Evolutionary conservation across 2,329 filamentous ascomycete genomes (phyloP), one percentile per base, ranked within the genome.

Genomic region (Diatrype stigma): DNA sequence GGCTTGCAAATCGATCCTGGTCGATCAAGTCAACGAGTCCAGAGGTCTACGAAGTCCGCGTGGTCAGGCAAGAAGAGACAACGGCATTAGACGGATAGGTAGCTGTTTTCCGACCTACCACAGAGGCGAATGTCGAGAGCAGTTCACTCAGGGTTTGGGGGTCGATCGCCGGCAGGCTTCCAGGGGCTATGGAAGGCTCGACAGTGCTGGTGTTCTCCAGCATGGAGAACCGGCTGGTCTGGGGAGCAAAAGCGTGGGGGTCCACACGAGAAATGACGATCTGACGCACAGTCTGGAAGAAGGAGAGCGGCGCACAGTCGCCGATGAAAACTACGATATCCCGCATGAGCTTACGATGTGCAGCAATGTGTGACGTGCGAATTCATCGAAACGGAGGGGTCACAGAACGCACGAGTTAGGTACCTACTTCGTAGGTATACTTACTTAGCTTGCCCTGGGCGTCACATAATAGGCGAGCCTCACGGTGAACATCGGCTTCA

Each of bases 221-320:
- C 12, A 76, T 73, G 0, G 75, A 79, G 52, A 74, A 76, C 7
- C 73, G 74, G 48, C 72, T 77, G 2, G 74, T 75, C 52, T 79
- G 73, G 0, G 77, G 75, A 1, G 77, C 73, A 53, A 81, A 80
- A 1, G 76, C 77, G 45, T 74, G 68, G 12, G 72, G 68, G 17
- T 77, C 77, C 32, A 80, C 72, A 6, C 72, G 66, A 0, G 68
- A 72, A 0, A 73, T 78, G 21, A 81, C 76, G 17, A 81, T 70
- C 56, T 78, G 73, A 2, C 78, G 70, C 6, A 81, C 73, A 0
- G 76, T 79, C 55, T 80, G 77, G 56, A 81, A 81, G 53, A 81
- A 76, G 0, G 78, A 81, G 19, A 81, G 63, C 1, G 78, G 78
- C 4, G 78, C 78, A 55, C 78, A 81, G 59, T 81, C 78, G 5